A percentile compares a stretch with the other conserved stretches of the same genome.
Conservation (phyloP, 257 asterid genomes). For the Linaria vulgaris region DNA sequence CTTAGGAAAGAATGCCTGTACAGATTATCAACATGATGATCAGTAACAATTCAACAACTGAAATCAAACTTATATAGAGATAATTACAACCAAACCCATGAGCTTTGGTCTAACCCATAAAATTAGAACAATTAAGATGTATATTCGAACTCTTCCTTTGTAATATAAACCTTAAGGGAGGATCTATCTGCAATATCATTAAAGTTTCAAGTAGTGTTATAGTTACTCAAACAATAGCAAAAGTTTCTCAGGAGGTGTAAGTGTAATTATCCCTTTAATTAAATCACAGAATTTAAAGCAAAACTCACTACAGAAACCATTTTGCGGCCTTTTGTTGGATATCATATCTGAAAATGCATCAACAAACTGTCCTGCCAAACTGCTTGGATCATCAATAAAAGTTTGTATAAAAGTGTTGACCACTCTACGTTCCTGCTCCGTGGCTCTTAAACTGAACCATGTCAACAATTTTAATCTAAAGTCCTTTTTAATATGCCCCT, state of each 20-base stretch:
- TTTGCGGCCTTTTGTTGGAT: constrained; percentile 44
- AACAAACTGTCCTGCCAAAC: constrained; percentile 77
- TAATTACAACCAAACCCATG: neutral
- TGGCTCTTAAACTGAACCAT: constrained; percentile 87
- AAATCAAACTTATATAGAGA: neutral
- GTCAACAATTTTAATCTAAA: constrained; percentile 84
- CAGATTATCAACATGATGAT: constrained; percentile 26
- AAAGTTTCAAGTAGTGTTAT: neutral
- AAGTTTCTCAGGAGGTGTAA: neutral
- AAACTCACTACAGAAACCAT: constrained; percentile 47
- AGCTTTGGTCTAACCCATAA: neutral
- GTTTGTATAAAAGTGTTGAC: constrained; percentile 84
- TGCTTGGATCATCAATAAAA: constrained; percentile 68
- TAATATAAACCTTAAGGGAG: too few relatives aligned
- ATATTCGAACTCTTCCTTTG: neutral
- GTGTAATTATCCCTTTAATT: constrained; percentile 4
- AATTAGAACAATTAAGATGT: neutral
- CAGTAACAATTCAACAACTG: constrained; percentile 27
- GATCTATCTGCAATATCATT: neutral
- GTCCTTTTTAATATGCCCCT: constrained; percentile 71
- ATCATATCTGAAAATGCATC: constrained; percentile 56
- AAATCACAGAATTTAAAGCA: constrained; percentile 23
- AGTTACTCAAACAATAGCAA: too few relatives aligned
- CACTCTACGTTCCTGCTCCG: constrained; percentile 90
- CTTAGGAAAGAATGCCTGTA: constrained; percentile 32